A percentile compares a stretch with the other conserved stretches of the same genome.
These are phyloP conservation scores for Amanita rimosa DNA, from an alignment of 768 basidiomycete genomes.

Conservation along the genomic window DNA sequence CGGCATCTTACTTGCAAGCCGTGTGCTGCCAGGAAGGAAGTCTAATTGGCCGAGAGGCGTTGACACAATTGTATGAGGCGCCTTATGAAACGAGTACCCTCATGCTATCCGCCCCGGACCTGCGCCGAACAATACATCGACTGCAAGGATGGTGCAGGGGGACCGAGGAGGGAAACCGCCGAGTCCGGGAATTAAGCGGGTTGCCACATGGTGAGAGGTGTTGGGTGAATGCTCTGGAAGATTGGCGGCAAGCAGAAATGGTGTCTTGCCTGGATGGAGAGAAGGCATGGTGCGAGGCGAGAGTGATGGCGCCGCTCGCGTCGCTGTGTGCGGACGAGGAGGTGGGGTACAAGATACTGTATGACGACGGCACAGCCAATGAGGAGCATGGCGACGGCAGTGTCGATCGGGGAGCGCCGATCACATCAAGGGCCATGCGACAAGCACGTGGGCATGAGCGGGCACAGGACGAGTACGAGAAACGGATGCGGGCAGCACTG, in stretches of 20 bases:
- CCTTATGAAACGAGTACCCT: conserved; percentile 15
- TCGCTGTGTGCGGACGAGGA: not conserved
- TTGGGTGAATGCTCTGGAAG: not conserved
- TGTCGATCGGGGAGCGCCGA: conserved; percentile 35
- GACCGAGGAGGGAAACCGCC: not conserved
- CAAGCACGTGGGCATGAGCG: conserved; percentile 34
- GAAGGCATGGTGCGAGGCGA: not conserved
- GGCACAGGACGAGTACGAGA: conserved; percentile 34
- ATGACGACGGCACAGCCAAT: conserved; percentile 10
- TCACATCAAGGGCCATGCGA: conserved; percentile 33
- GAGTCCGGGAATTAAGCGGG: not conserved
- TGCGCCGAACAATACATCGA: conserved; percentile 51
- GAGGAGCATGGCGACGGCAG: conserved; percentile 15
- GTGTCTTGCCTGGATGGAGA: conserved; percentile 42
- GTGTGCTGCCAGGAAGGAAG: conserved; percentile 49
- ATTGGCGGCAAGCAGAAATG: conserved; percentile 23
- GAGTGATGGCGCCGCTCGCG: not conserved
- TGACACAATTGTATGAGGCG: conserved; percentile 35
- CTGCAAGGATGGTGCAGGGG: conserved; percentile 45
- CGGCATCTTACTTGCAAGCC: conserved; percentile 57
- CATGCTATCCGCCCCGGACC: conserved; percentile 33
- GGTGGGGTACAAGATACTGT: conserved; percentile 35
- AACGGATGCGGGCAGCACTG: conserved; percentile 33
- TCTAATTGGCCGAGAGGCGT: conserved; percentile 25
- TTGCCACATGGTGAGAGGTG: not conserved